phyloP scores from a whole-genome alignment of 192 early-diverging fungal species.

The Coemansia pectinata region DNA sequence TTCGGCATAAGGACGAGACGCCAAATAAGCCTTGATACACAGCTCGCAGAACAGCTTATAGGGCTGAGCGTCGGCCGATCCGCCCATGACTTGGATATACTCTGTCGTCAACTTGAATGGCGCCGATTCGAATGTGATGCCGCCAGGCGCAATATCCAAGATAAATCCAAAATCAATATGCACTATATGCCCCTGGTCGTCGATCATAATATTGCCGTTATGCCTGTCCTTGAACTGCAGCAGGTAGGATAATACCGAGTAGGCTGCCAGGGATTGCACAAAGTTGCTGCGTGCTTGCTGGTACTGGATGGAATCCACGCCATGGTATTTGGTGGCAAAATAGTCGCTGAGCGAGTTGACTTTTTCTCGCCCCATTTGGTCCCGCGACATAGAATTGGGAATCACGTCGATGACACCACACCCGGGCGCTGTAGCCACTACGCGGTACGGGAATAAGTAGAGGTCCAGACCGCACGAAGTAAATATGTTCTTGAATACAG shows the following conservation, averaged over 20 bases:
- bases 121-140: slow-evolving; percentile 90
- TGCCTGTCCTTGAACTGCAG: slow-evolving; percentile 99
- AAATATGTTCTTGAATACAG: slow-evolving; percentile 96
- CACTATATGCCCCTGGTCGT: slow-evolving; percentile 92
- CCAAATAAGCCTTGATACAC: slow-evolving; percentile 88
- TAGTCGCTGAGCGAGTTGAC: slow-evolving; percentile 97
- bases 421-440: slow-evolving; percentile 96
- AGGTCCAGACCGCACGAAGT: slow-evolving; percentile 87
- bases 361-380: slow-evolving; percentile 97
- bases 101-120: slow-evolving; percentile 99
- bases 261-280: slow-evolving; percentile 92
- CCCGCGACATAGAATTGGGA: slow-evolving; percentile 93
- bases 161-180: slow-evolving; percentile 99
- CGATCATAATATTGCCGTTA: slow-evolving; percentile 99
- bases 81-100: slow-evolving; percentile 97
- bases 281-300: slow-evolving; percentile 93
- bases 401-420: slow-evolving; percentile 99
- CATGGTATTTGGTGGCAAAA: slow-evolving; percentile 90
- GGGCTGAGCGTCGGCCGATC: slow-evolving; percentile 72
- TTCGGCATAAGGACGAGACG: slow-evolving; percentile 88
- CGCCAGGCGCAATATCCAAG: slow-evolving; percentile 97
- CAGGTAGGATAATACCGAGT: slow-evolving; percentile 91
- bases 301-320: slow-evolving; percentile 84
- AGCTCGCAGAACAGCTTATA: slow-evolving; percentile 91
- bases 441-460: slow-evolving; percentile 95